Percentiles rank a stretch among this genome's conserved stretches.
These are phyloP conservation scores for Trichoderma lentiforme DNA, from an alignment of 2,329 filamentous ascomycete genomes.

Conservation along the genomic window DNA sequence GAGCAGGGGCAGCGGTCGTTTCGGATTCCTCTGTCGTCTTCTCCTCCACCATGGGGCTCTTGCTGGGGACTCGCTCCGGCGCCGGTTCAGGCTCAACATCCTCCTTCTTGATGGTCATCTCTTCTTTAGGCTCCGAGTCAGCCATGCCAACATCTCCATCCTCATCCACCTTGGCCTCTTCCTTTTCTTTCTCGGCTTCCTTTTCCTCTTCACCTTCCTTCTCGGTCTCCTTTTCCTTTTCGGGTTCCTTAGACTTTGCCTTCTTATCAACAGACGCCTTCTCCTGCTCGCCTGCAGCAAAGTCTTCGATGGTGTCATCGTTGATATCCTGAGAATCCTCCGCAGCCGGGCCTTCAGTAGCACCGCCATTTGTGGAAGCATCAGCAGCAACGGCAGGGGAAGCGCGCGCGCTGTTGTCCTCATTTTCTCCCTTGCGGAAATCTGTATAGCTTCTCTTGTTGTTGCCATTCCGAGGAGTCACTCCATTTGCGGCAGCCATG, in stretches of 20 bases:
- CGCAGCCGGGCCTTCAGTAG: constrained; percentile 27
- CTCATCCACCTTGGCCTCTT: constrained; percentile 38
- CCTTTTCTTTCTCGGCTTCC: constrained; percentile 16
- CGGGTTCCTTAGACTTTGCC: constrained; percentile 5
- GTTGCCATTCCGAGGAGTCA: constrained; percentile 51
- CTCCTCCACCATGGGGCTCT: constrained; percentile 25
- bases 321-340: constrained; percentile 37
- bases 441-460: constrained; percentile 53
- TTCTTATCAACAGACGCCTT: constrained; percentile 23
- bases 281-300: constrained; percentile 31
- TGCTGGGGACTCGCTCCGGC: constrained; percentile 28
- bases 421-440: constrained; percentile 43
- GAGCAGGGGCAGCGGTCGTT: not conserved
- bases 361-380: constrained; percentile 33
- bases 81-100: constrained; percentile 36
- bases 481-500: constrained; percentile 67
- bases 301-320: constrained; percentile 45
- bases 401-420: constrained; percentile 37
- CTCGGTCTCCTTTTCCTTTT: constrained; percentile 3
- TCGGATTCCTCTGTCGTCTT: constrained; percentile 24
- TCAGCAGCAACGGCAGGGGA: constrained; percentile 37
- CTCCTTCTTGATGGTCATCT: constrained; percentile 40
- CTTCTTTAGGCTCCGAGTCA: constrained; percentile 33
- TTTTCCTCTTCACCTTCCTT: not conserved
- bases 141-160: constrained; percentile 54